Conservation (phyloP, 257 asterid genomes). For the Fraxinus americana region DNA sequence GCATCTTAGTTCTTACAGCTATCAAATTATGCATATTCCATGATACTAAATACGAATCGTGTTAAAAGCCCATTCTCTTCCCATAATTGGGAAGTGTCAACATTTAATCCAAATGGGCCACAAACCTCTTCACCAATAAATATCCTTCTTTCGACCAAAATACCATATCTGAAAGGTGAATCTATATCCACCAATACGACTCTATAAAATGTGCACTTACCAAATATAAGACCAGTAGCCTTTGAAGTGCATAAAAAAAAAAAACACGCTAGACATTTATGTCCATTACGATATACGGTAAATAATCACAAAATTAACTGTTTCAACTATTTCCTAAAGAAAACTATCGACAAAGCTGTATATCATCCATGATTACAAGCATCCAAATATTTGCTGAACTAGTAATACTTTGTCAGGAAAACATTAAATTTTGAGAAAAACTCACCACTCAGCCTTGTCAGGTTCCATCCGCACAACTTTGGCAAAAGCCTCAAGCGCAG, state of each 20-base stretch:
- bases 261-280: background rate
- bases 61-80: background rate
- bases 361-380: background rate
- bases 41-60: background rate
- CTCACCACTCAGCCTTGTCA: slow-evolving; percentile 94
- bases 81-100: background rate
- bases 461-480: slow-evolving; percentile 95
- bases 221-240: background rate
- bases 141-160: background rate
- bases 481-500: slow-evolving; percentile 84
- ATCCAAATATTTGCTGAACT: background rate
- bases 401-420: background rate
- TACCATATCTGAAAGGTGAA: background rate
- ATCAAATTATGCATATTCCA: background rate
- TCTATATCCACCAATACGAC: background rate
- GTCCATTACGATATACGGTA: background rate
- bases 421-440: background rate
- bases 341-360: background rate
- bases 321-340: too few species aligned
- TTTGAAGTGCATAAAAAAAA: background rate
- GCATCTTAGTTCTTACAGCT: background rate
- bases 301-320: too few species aligned
- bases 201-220: background rate
- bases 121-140: background rate
- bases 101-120: background rate